These are phyloP conservation scores for Paracamarosporium sp. DNA, from an alignment of 2,329 filamentous ascomycete genomes.

Conservation along the genomic window DNA sequence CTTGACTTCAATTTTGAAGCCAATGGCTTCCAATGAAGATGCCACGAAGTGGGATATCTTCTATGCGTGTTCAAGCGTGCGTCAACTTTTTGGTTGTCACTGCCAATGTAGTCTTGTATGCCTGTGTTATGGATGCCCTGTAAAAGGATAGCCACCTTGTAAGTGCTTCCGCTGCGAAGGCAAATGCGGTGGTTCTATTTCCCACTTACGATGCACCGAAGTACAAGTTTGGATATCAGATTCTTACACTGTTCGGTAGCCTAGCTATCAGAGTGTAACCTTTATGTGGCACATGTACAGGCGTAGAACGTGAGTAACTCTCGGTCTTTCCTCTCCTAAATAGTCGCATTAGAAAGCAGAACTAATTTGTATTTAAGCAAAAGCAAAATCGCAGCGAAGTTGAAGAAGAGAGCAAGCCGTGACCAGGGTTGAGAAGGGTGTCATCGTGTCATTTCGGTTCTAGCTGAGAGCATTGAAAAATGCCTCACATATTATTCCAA, in stretches of 20 bases:
- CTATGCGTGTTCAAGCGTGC: slow-evolving; percentile 6
- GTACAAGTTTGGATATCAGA: slow-evolving; percentile 11
- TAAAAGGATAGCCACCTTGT: too few species aligned
- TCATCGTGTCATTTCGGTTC: too few species aligned
- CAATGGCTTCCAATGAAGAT: not conserved
- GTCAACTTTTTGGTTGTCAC: slow-evolving; percentile 3
- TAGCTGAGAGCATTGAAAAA: too few species aligned
- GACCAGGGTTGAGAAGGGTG: too few species aligned
- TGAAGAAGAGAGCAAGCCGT: too few species aligned
- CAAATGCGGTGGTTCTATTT: not conserved
- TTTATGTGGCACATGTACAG: slow-evolving; percentile 7
- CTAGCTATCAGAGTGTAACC: slow-evolving; percentile 3
- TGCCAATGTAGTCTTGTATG: slow-evolving; percentile 7
- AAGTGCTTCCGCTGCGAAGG: too few species aligned
- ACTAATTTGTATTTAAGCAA: too few species aligned
- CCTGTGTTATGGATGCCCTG: slow-evolving; percentile 7
- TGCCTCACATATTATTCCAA: too few species aligned
- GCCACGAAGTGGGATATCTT: slow-evolving; percentile 1
- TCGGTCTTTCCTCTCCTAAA: too few species aligned
- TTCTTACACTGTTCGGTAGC: slow-evolving; percentile 6
- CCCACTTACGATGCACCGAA: slow-evolving; percentile 10
- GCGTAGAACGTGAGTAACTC: not conserved
- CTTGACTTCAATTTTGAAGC: slow-evolving; percentile 1
- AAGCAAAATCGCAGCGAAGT: too few species aligned
- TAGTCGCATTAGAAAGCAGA: too few species aligned